These are phyloP conservation scores for Phytophthora hybrid DNA, from an alignment of 352 stramenopile genomes.

Conservation along the genomic window DNA sequence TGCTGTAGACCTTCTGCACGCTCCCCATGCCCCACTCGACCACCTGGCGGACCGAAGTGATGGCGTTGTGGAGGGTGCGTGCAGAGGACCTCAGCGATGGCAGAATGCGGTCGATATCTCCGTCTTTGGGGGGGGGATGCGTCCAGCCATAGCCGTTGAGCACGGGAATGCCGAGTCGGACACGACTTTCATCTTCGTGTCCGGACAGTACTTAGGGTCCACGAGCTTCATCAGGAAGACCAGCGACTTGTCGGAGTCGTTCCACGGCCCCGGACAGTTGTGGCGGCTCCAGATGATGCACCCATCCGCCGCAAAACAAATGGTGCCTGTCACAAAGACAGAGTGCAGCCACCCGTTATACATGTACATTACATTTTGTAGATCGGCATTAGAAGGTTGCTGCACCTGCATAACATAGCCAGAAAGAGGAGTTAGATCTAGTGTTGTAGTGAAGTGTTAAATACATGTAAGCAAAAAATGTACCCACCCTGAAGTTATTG, in stretches of 20 bases:
- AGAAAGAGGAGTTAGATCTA: neutral
- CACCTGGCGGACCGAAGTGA: neutral
- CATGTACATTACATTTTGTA: neutral
- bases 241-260: neutral
- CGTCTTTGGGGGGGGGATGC: neutral
- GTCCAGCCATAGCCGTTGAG: neutral
- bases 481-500: neutral
- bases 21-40: neutral
- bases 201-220: neutral
- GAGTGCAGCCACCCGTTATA: neutral
- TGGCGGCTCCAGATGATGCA: neutral
- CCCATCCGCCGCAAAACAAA: neutral
- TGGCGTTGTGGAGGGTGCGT: neutral
- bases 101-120: neutral
- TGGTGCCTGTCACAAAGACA: neutral
- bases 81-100: neutral
- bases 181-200: neutral
- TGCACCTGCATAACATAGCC: neutral
- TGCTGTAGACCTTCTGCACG: neutral
- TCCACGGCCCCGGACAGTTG: neutral
- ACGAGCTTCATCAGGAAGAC: neutral
- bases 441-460: neutral
- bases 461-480: conserved; percentile 1
- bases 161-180: neutral
- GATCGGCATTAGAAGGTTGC: neutral